Evolutionary conservation across 495 filamentous ascomycete species (phyloP).

Genomic region (Bryoglossum gracile): DNA sequence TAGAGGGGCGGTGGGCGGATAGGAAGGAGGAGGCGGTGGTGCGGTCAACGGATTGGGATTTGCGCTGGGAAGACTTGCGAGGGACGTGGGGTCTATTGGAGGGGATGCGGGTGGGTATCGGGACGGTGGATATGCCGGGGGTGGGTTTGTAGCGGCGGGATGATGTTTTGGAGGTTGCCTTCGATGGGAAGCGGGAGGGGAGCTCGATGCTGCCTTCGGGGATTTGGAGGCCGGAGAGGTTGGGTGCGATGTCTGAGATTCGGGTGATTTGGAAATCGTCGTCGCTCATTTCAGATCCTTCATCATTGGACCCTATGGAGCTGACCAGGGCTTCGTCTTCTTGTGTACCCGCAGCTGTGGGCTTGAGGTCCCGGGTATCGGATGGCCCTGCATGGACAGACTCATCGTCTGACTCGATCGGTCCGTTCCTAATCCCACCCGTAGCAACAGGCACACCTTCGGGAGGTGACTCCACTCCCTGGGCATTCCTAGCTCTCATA

Average conservation of each 20-base stretch:
- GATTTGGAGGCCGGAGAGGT: constrained; percentile 51
- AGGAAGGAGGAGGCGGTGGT: constrained; percentile 12
- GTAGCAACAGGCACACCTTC: constrained; percentile 52
- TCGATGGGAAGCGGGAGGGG: constrained; percentile 56
- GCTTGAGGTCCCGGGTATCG: constrained; percentile 8
- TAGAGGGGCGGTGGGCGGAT: constrained; percentile 26
- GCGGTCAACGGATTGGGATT: constrained; percentile 20
- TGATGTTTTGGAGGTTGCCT: constrained; percentile 37
- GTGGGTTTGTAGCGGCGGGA: constrained; percentile 14
- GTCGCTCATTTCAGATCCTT: constrained; percentile 26
- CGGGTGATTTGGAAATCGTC: constrained; percentile 35
- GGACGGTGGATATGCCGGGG: constrained; percentile 24
- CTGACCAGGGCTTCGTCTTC: constrained; percentile 37
- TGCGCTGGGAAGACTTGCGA: constrained; percentile 22
- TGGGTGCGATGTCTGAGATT: constrained; percentile 46
- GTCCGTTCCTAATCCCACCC: constrained; percentile 40
- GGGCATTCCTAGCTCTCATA: constrained; percentile 47
- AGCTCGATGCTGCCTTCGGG: constrained; percentile 54
- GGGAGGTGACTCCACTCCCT: constrained; percentile 41
- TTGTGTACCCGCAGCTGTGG: constrained; percentile 18
- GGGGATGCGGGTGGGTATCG: constrained; percentile 29
- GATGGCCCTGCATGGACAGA: constrained; percentile 25
- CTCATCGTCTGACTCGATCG: constrained; percentile 54
- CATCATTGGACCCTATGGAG: constrained; percentile 27
- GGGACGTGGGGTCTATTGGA: constrained; percentile 22